Percentiles rank a stretch among this genome's conserved stretches.
Conservation (phyloP, 1,284 basidiomycete species). For the Cerioporus squamosus region DNA sequence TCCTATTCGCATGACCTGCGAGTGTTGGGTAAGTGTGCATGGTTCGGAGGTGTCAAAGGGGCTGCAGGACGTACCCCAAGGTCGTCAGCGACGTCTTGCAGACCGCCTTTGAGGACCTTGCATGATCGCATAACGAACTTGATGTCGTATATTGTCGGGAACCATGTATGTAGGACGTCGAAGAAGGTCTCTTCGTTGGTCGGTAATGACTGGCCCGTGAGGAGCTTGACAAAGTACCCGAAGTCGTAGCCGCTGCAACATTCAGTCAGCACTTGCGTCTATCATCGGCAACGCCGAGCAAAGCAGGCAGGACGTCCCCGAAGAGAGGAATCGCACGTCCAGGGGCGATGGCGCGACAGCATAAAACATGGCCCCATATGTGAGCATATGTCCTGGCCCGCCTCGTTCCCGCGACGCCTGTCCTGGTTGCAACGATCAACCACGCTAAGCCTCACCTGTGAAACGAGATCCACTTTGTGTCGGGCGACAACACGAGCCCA, state of each 20-base stretch:
- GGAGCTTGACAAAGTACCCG: slow-evolving; percentile 96
- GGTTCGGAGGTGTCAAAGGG: slow-evolving; percentile 4
- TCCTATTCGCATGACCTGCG: slow-evolving; percentile 86
- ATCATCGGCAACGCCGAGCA: neutral
- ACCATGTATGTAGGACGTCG: slow-evolving; percentile 89
- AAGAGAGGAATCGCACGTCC: neutral
- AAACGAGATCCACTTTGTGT: slow-evolving; percentile 97
- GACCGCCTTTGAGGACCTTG: slow-evolving; percentile 89
- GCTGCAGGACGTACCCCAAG: slow-evolving; percentile 63
- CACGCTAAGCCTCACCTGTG: slow-evolving; percentile 76
- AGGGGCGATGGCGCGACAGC: neutral
- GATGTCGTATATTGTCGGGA: slow-evolving; percentile 97
- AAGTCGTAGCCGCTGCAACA: slow-evolving; percentile 92
- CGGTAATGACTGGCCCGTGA: slow-evolving; percentile 89
- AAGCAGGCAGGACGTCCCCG: slow-evolving; percentile 4
- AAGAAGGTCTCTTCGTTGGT: slow-evolving; percentile 92
- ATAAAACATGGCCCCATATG: slow-evolving; percentile 2
- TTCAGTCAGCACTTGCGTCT: slow-evolving; percentile 3
- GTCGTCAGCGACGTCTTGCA: slow-evolving; percentile 97
- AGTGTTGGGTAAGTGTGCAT: slow-evolving; percentile 2
- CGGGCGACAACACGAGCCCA: slow-evolving; percentile 88
- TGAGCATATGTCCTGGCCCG: slow-evolving; percentile 1
- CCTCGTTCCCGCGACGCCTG: slow-evolving; percentile 19
- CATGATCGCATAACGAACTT: slow-evolving; percentile 94
- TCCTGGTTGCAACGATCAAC: slow-evolving; percentile 14